Percentiles rank a stretch among this genome's conserved stretches.
Conservation (phyloP, 2,329 filamentous ascomycete genomes). For the Incumbomyces lentus region DNA sequence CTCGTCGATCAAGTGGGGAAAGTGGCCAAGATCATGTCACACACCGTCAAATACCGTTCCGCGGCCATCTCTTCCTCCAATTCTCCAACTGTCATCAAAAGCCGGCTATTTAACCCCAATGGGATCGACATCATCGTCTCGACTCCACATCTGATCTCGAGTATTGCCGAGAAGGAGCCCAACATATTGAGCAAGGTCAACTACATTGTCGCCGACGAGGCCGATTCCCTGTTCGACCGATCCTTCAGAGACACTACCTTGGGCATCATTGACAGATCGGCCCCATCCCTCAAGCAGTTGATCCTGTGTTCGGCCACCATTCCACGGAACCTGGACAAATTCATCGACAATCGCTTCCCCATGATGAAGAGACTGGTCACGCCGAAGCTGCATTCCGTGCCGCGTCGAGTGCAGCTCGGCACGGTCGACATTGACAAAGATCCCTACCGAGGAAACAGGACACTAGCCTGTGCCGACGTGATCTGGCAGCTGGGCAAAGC, state of each 20-base stretch:
- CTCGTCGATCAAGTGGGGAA: slow-evolving; percentile 77
- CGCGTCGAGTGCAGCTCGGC: slow-evolving; percentile 83
- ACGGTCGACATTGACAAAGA: slow-evolving; percentile 85
- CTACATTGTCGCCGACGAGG: slow-evolving; percentile 86
- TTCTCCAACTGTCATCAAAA: slow-evolving; percentile 68
- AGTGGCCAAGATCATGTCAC: slow-evolving; percentile 71
- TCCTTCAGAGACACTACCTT: slow-evolving; percentile 80
- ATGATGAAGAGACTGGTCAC: slow-evolving; percentile 79
- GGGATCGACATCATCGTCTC: slow-evolving; percentile 79
- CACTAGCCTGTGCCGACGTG: slow-evolving; percentile 84
- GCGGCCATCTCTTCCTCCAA: slow-evolving; percentile 71
- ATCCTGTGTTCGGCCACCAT: slow-evolving; percentile 95
- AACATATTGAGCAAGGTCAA: slow-evolving; percentile 86
- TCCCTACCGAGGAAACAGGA: slow-evolving; percentile 89
- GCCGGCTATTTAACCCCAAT: slow-evolving; percentile 65
- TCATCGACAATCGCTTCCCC: slow-evolving; percentile 72
- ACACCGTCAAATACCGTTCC: slow-evolving; percentile 77
- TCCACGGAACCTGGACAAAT: slow-evolving; percentile 75
- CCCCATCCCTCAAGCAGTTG: slow-evolving; percentile 73
- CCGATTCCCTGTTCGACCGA: slow-evolving; percentile 88
- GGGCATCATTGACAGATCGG: slow-evolving; percentile 68
- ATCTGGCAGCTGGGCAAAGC: slow-evolving; percentile 90
- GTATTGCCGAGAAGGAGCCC: slow-evolving; percentile 79
- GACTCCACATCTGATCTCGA: slow-evolving; percentile 80
- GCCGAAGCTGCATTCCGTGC: slow-evolving; percentile 91